phyloP scores from a whole-genome alignment of 257 asterid species.

The Eucommia ulmoides region DNA sequence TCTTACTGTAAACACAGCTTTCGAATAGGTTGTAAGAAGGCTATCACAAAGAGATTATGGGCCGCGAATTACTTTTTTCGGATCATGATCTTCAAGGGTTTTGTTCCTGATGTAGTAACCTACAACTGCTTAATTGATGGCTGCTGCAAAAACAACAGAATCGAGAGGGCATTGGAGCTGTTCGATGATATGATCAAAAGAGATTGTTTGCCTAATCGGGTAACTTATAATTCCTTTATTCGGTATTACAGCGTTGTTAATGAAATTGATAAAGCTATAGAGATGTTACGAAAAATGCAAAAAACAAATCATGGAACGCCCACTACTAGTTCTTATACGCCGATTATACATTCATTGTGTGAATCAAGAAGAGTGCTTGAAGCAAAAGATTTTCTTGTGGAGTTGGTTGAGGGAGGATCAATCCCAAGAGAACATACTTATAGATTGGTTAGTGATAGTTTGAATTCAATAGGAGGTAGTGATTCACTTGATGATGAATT shows the following conservation, averaged over 20 bases:
- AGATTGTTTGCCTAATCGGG: slow-evolving; percentile 64
- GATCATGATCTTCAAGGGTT: slow-evolving; percentile 74
- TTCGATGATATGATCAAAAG: slow-evolving; percentile 61
- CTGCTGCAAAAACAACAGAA: slow-evolving; percentile 80
- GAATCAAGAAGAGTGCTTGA: slow-evolving; percentile 67
- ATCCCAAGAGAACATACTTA: slow-evolving; percentile 77
- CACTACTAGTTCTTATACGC: slow-evolving; percentile 61
- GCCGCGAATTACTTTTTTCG: slow-evolving; percentile 89
- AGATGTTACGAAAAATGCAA: slow-evolving; percentile 71
- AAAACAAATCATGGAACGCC: slow-evolving; percentile 53
- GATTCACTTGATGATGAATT: slow-evolving; percentile 29
- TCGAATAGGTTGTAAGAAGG: slow-evolving; percentile 74
- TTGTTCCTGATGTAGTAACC: slow-evolving; percentile 88
- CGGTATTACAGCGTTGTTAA: slow-evolving; percentile 71
- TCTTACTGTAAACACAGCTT: slow-evolving; percentile 61
- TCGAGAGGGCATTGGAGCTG: slow-evolving; percentile 81
- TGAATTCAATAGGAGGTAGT: slow-evolving; percentile 34
- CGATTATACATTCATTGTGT: slow-evolving; percentile 66
- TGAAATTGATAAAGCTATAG: slow-evolving; percentile 74
- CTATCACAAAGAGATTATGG: slow-evolving; percentile 75
- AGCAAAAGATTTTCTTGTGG: slow-evolving; percentile 48
- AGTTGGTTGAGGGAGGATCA: slow-evolving; percentile 63
- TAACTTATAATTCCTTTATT: slow-evolving; percentile 76
- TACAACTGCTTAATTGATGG: slow-evolving; percentile 85
- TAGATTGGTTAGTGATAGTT: slow-evolving; percentile 32